Percentiles rank a stretch among this genome's conserved stretches.
phyloP scores from a whole-genome alignment of 129 eudicot species.

The Lonicera japonica region DNA sequence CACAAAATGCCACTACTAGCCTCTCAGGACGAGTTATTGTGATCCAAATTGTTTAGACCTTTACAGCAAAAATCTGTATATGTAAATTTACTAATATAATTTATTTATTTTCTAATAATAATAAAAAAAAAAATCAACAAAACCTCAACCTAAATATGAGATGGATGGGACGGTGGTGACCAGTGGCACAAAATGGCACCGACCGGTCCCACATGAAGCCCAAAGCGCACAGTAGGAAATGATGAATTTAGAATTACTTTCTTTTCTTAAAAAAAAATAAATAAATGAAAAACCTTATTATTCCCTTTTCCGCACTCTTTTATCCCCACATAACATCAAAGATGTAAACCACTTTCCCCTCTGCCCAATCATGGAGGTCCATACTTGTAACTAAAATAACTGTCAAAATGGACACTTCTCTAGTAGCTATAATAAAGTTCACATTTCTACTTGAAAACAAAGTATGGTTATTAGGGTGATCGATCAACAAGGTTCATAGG shows the following conservation, averaged over 20 bases:
- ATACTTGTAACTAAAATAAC: background rate
- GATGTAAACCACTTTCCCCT: background rate
- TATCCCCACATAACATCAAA: background rate
- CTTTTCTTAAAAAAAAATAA: too few species aligned
- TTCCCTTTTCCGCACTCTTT: background rate
- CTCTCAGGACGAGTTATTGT: too few species aligned
- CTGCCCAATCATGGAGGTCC: background rate
- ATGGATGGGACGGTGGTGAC: background rate
- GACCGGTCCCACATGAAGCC: constrained; percentile 1
- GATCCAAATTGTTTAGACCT: too few species aligned
- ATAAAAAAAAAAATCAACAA: too few species aligned
- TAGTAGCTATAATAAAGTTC: too few species aligned
- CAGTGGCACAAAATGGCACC: background rate
- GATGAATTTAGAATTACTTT: background rate
- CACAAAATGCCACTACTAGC: too few species aligned
- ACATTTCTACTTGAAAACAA: background rate
- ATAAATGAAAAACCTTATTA: background rate
- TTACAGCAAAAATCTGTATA: too few species aligned
- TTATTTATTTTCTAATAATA: too few species aligned
- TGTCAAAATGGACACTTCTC: background rate
- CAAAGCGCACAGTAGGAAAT: constrained; percentile 3
- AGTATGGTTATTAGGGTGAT: background rate
- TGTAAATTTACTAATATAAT: too few species aligned
- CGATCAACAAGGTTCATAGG: background rate
- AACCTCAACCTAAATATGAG: too few species aligned